phyloP scores from a whole-genome alignment of 495 filamentous ascomycete species.

The Xylaria bambusicola region DNA sequence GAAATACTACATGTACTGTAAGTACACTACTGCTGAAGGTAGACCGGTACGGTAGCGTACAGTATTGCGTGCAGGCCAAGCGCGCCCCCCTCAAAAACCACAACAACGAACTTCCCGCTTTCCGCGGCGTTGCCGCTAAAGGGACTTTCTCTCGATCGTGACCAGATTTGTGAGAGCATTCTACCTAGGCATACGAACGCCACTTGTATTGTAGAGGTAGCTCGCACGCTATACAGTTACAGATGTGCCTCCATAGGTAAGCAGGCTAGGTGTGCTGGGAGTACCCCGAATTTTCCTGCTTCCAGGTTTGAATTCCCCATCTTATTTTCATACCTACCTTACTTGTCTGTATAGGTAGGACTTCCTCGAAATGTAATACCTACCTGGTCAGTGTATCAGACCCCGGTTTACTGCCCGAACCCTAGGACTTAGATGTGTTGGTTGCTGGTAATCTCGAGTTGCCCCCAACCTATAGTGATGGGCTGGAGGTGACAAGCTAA shows the following conservation, averaged over 20 bases:
- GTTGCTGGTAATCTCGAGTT: not conserved
- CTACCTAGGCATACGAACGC: not conserved
- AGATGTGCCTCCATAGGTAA: too few species aligned
- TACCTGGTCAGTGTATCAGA: too few species aligned
- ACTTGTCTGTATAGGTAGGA: too few species aligned
- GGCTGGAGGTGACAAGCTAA: conserved; percentile 2
- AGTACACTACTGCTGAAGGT: not conserved
- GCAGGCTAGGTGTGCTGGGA: too few species aligned
- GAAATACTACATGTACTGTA: too few species aligned
- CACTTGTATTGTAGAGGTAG: not conserved
- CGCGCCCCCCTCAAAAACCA: not conserved
- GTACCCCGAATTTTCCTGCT: too few species aligned
- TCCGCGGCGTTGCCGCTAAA: conserved; percentile 18
- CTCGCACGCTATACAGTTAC: too few species aligned
- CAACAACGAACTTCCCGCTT: conserved; percentile 17
- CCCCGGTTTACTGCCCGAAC: too few species aligned
- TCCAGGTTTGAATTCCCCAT: too few species aligned
- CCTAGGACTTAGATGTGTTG: not conserved
- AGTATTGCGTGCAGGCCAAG: conserved; percentile 19
- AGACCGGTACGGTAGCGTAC: too few species aligned
- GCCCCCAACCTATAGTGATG: conserved; percentile 7
- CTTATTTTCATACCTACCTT: too few species aligned
- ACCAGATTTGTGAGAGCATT: conserved; percentile 10
- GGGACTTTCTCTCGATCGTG: conserved; percentile 18
- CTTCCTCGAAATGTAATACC: too few species aligned